Conservation (phyloP, 805 yeast species). For the Clavispora fructus region DNA sequence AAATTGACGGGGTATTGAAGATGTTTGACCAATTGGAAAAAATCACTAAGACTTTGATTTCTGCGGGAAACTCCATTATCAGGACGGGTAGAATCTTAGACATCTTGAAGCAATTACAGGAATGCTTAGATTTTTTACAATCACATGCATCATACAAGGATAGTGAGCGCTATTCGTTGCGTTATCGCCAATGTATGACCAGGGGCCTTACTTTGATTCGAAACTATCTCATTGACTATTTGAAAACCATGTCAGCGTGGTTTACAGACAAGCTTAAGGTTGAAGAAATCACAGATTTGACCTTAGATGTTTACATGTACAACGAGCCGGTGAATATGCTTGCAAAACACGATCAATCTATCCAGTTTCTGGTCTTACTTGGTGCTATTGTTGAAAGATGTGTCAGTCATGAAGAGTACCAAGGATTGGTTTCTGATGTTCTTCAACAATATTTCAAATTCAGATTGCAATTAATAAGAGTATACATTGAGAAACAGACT, state of each 20-base stretch:
- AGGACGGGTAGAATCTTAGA: slow-evolving; percentile 30
- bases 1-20: slow-evolving; percentile 44
- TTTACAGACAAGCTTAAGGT: slow-evolving; percentile 3
- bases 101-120: slow-evolving; percentile 54
- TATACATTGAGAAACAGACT: slow-evolving; percentile 31
- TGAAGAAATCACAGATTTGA: slow-evolving; percentile 4
- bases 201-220: slow-evolving; percentile 72
- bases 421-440: slow-evolving; percentile 64
- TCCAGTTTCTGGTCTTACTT: slow-evolving; percentile 9
- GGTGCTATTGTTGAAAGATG: slow-evolving; percentile 11
- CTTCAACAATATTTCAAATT: slow-evolving; percentile 56
- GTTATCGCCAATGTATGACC: slow-evolving; percentile 80
- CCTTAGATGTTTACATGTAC: slow-evolving; percentile 14
- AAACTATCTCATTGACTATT: slow-evolving; percentile 52
- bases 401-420: slow-evolving; percentile 45
- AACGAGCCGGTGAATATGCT: slow-evolving; percentile 12
- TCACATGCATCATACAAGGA: slow-evolving; percentile 55
- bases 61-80: slow-evolving; percentile 62
- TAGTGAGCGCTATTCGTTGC: slow-evolving; percentile 57
- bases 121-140: slow-evolving; percentile 57
- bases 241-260: slow-evolving; percentile 20
- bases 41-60: slow-evolving; percentile 62
- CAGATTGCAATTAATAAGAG: slow-evolving; percentile 46
- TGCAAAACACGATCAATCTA: slow-evolving; percentile 12
- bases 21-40: slow-evolving; percentile 68